phyloP scores from a whole-genome alignment of 2,329 filamentous ascomycete species.

The Ophiognomonia clavigignenti-juglandacearum region DNA sequence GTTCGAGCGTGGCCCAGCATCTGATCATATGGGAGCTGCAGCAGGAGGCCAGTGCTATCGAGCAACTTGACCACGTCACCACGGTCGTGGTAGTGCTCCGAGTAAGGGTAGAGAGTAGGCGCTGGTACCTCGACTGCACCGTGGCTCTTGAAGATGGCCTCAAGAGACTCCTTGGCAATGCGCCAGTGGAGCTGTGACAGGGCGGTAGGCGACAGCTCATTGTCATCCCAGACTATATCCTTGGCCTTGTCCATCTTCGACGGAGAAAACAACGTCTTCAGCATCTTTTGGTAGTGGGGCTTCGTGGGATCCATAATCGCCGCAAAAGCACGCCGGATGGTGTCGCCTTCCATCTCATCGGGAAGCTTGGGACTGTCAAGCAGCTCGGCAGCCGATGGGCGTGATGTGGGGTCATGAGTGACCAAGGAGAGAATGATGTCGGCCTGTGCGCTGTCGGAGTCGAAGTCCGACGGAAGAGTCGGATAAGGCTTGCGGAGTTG shows the following conservation, averaged over 20 bases:
- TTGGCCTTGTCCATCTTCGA: slow-evolving; percentile 71
- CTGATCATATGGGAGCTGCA: slow-evolving; percentile 92
- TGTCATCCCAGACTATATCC: slow-evolving; percentile 75
- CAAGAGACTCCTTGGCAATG: slow-evolving; percentile 68
- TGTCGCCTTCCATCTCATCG: slow-evolving; percentile 88
- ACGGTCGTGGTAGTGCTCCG: slow-evolving; percentile 68
- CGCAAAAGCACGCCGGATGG: slow-evolving; percentile 76
- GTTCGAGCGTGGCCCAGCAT: slow-evolving; percentile 83
- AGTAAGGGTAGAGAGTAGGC: slow-evolving; percentile 75
- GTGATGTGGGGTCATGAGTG: slow-evolving; percentile 74
- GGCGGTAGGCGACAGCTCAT: slow-evolving; percentile 45
- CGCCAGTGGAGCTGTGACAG: slow-evolving; percentile 65
- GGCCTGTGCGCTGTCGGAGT: slow-evolving; percentile 66
- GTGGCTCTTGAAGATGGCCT: slow-evolving; percentile 78
- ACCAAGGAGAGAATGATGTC: slow-evolving; percentile 77
- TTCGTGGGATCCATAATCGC: slow-evolving; percentile 78
- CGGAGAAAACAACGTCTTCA: slow-evolving; percentile 73
- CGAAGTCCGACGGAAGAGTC: slow-evolving; percentile 68
- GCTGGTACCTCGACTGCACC: slow-evolving; percentile 79
- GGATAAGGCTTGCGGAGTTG: slow-evolving; percentile 64
- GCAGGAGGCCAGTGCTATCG: slow-evolving; percentile 76
- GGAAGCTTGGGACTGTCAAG: slow-evolving; percentile 83
- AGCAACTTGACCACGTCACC: slow-evolving; percentile 76
- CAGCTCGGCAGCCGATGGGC: slow-evolving; percentile 78
- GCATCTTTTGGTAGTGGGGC: slow-evolving; percentile 83